Evolutionary conservation across 257 asterid genomes (phyloP), one percentile per base, ranked within the genome.

Genomic region (Solanum clarkiae): DNA sequence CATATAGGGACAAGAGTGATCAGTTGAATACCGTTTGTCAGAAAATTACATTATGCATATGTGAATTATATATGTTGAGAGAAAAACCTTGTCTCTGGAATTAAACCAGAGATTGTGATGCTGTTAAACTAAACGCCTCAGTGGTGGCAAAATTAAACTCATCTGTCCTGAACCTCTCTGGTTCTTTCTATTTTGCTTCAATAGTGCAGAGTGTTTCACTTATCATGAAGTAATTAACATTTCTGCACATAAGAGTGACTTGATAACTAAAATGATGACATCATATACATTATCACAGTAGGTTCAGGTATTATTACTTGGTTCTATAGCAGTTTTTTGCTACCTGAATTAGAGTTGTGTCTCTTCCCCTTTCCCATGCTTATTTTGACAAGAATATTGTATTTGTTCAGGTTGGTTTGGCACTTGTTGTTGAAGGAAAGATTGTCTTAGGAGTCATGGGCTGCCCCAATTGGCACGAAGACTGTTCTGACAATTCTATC

Each of bases 401-500:
- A 2, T n/a, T 74, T 82, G 91, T 90, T 89, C 91, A 96, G 99
- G 97, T 95, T 17, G 99, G 99, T 75, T 89, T 96, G 93, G 97
- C 99, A 87, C 95, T 96, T 84, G 94, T 95, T 49, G 97, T 94
- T 87, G 91, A 94, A 84, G 99, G 98, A 45, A 91, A 96, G 89
- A 92, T 94, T 88, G 98, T 92, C 84, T 88, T 96, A 88, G 99
- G 99, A 63, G 97, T 95, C 81, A 95, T 96, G 98, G 98, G 98
- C 83, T 95, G 99, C 88, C 99, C 99, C 1, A 93, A 95, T 88
- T 96, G 99, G 99, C 90, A 60, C 79, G 92, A 87, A 47, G 87
- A 84, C 40, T 81, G 87, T 85, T 87, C 91, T 53, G 86, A 89
- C 22, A 42, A 10, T 69, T 71, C 88, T 51, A 82, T 72, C 42